Percentiles rank a stretch among this genome's conserved stretches.
Conservation (phyloP, 257 asterid genomes). For the Plantago ovata region DNA sequence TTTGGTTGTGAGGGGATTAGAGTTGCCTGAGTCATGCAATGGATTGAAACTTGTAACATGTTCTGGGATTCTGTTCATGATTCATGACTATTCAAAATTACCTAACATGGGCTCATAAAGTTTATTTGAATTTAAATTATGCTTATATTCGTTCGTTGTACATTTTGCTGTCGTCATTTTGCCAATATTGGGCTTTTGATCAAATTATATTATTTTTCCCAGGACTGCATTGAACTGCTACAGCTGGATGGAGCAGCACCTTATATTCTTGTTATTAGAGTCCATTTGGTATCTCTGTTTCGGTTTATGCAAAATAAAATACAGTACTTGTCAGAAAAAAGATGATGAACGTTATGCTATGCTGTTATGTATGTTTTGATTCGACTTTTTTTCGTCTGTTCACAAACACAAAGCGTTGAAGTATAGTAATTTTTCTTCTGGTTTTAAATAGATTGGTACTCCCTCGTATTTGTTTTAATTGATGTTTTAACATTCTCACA, state of each 20-base stretch:
- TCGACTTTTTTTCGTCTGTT: neutral
- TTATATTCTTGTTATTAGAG: neutral
- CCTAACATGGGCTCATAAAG: too few relatives aligned
- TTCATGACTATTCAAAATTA: too few relatives aligned
- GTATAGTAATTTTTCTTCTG: neutral
- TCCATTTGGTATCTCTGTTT: neutral
- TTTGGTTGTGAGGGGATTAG: too few relatives aligned
- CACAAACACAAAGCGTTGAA: neutral
- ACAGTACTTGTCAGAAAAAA: conserved; percentile 5
- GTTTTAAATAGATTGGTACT: neutral
- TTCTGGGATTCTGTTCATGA: too few relatives aligned
- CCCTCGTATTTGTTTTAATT: too few relatives aligned
- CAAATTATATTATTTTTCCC: neutral
- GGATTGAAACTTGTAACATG: too few relatives aligned
- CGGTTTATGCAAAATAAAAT: conserved; percentile 12
- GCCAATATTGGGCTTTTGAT: neutral
- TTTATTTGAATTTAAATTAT: too few relatives aligned
- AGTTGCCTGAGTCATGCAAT: too few relatives aligned
- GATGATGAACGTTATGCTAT: conserved; percentile 1
- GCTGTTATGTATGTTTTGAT: neutral
- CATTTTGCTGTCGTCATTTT: neutral
- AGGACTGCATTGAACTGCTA: conserved; percentile 6
- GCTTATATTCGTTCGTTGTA: too few relatives aligned
- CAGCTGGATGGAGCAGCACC: conserved; percentile 5
- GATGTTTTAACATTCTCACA: too few relatives aligned